A percentile compares a stretch with the other conserved stretches of the same genome.
These are phyloP conservation scores for Daedalea quercina DNA, from an alignment of 768 basidiomycete species.

Conservation along the genomic window DNA sequence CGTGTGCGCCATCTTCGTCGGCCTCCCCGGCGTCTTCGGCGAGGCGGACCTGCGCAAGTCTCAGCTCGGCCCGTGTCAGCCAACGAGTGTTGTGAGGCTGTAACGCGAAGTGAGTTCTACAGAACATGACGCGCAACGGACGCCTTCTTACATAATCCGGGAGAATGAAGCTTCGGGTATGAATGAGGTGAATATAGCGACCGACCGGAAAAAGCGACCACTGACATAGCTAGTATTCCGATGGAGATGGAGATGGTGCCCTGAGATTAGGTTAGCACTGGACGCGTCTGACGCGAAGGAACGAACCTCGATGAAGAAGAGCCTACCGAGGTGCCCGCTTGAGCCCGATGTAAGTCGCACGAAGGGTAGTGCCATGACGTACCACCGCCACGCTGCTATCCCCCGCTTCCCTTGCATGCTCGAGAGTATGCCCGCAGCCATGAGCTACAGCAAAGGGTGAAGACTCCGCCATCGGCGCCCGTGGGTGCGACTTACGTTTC, in stretches of 20 bases:
- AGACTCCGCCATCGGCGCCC: not conserved
- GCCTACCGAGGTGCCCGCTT: slow-evolving; percentile 28
- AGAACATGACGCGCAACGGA: not conserved
- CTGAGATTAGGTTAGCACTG: slow-evolving; percentile 22
- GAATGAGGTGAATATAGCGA: not conserved
- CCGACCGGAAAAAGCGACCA: not conserved
- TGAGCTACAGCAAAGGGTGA: slow-evolving; percentile 32
- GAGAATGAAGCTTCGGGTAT: slow-evolving; percentile 40
- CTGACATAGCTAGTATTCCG: slow-evolving; percentile 49
- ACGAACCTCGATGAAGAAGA: slow-evolving; percentile 63
- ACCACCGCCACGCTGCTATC: slow-evolving; percentile 69
- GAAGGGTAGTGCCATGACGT: slow-evolving; percentile 6
- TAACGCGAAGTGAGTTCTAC: not conserved
- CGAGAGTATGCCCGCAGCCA: slow-evolving; percentile 69
- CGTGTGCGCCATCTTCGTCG: slow-evolving; percentile 48
- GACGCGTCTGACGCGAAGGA: not conserved
- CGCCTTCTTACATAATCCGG: slow-evolving; percentile 46
- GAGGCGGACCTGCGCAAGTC: slow-evolving; percentile 58
- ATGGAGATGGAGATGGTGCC: slow-evolving; percentile 58
- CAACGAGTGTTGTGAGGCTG: slow-evolving; percentile 60
- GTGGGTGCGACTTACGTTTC: slow-evolving; percentile 37
- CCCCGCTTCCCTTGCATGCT: slow-evolving; percentile 64
- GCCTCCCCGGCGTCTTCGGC: slow-evolving; percentile 67
- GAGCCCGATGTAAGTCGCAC: not conserved
- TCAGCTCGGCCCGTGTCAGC: slow-evolving; percentile 42